Conservation (phyloP, 2,329 filamentous ascomycete species). For the Colletotrichum sp. region DNA sequence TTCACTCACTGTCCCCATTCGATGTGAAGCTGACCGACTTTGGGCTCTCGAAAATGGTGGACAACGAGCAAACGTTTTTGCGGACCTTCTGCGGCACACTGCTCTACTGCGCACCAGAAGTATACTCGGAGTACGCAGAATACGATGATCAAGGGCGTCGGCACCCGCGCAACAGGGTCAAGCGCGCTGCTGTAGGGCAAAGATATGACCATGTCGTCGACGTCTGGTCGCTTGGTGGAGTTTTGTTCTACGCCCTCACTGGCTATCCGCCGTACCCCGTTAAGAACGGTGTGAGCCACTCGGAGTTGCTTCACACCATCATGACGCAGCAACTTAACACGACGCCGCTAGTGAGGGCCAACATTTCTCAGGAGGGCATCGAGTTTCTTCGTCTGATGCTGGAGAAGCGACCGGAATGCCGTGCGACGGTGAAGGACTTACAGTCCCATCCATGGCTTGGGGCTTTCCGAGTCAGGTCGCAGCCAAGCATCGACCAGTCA, state of each 20-base stretch:
- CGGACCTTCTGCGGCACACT: conserved; percentile 97
- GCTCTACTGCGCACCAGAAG: conserved; percentile 94
- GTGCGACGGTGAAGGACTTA: conserved; percentile 76
- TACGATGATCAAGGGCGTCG: conserved; percentile 75
- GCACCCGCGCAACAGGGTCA: conserved; percentile 65
- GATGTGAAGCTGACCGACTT: conserved; percentile 94
- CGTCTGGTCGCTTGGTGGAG: conserved; percentile 94
- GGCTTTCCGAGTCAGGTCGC: conserved; percentile 28
- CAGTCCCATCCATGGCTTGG: conserved; percentile 77
- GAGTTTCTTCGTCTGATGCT: conserved; percentile 82
- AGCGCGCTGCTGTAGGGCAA: conserved; percentile 57
- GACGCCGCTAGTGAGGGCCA: conserved; percentile 60
- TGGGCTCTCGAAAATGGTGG: conserved; percentile 92
- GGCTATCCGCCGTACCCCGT: conserved; percentile 82
- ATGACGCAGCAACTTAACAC: conserved; percentile 79
- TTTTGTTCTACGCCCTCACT: conserved; percentile 87
- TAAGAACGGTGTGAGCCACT: conserved; percentile 75
- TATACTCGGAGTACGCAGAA: conserved; percentile 77
- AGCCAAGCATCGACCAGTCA: conserved; percentile 46
- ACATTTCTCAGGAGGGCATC: conserved; percentile 70
- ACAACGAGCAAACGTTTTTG: conserved; percentile 88
- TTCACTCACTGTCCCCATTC: conserved; percentile 74
- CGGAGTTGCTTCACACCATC: conserved; percentile 82
- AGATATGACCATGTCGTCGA: conserved; percentile 93
- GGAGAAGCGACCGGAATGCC: conserved; percentile 76